phyloP scores from a whole-genome alignment of 2,329 filamentous ascomycete genomes.

The Sporothrix mexicana region DNA sequence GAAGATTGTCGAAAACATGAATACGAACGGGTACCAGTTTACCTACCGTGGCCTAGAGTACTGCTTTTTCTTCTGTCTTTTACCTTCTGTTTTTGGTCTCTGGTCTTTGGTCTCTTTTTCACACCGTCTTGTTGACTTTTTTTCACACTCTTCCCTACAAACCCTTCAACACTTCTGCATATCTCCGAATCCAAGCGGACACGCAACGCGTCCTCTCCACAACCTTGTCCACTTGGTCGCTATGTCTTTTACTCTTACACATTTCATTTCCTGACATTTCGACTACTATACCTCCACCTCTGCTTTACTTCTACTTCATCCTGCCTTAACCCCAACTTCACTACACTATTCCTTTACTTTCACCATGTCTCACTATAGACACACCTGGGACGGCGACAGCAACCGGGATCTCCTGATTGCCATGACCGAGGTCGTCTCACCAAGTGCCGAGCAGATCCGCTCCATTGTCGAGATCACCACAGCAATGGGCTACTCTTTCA shows the following conservation, averaged over 20 bases:
- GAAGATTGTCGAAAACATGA: constrained; percentile 39
- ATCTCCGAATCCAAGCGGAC: not conserved
- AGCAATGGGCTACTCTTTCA: constrained; percentile 40
- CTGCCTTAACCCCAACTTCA: not conserved
- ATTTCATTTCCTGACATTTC: too few relatives aligned
- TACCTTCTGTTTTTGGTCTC: not conserved
- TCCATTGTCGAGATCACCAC: constrained; percentile 40
- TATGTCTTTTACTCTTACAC: not conserved
- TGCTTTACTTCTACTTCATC: not conserved
- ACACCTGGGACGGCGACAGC: constrained; percentile 41
- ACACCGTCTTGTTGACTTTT: not conserved
- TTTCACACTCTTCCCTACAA: not conserved
- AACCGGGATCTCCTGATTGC: constrained; percentile 43
- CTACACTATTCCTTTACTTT: not conserved
- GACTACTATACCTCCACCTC: not conserved
- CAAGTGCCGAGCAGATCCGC: constrained; percentile 40
- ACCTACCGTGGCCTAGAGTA: constrained; percentile 36
- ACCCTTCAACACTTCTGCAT: not conserved
- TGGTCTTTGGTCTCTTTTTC: not conserved
- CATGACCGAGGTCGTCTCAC: constrained; percentile 39
- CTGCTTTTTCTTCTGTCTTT: not conserved
- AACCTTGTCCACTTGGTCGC: not conserved
- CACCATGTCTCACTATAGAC: constrained; percentile 11
- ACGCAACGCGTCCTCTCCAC: not conserved
- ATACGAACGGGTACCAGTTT: constrained; percentile 41